Evolutionary conservation across 2,329 filamentous ascomycete species (phyloP), one percentile per base, ranked within the genome.

Genomic region (Erysiphe neolycopersici): DNA sequence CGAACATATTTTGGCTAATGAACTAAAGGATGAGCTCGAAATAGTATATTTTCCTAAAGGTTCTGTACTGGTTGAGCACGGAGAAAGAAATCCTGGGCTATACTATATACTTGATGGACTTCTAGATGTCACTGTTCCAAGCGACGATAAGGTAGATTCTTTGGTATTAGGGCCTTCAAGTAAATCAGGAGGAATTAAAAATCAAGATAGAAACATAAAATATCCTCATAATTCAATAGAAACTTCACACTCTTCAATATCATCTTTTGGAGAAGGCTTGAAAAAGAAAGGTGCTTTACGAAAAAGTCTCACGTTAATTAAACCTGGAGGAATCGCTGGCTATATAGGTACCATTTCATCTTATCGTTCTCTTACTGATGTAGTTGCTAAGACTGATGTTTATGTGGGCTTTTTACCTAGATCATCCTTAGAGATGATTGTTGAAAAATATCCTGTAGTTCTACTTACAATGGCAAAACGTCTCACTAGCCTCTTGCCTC

Each of bases 71-170:
- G 85, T 98, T 0, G 89, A 98, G 55, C 85, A 95, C 61, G 87
- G 89, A 10, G 89, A 98, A 58, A 72, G 89, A n/a, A 93, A 91
- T 52, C 89, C 89, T 0, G 89, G 89, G 0, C 59, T 98, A 0
- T 98, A 98, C 61, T 98, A 98, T 59, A 87, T 98, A 3, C 79
- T 98, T 42, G 89, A 98, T 57, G 89, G 89, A 0, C 98, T 98
- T 53, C 63, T 98, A 32, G 89, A 98, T 54, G 85, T 95, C 38
- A 84, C 83, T 47, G 77, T 91, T n/a, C 76, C 81, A 1, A 64
- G 72, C 0, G 72, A 76, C 31, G 53, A 54, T 2, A 54, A 51
- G 16, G 47, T 48, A 9, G 51, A 56, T n/a, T 47, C 51, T 3
- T 49, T 51, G 22, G 52, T 57, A 2, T 43, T 58, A 31, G 54